These are phyloP conservation scores for Tardiomyces digboiensis DNA, from an alignment of 1,139 yeast genomes.

Conservation along the genomic window DNA sequence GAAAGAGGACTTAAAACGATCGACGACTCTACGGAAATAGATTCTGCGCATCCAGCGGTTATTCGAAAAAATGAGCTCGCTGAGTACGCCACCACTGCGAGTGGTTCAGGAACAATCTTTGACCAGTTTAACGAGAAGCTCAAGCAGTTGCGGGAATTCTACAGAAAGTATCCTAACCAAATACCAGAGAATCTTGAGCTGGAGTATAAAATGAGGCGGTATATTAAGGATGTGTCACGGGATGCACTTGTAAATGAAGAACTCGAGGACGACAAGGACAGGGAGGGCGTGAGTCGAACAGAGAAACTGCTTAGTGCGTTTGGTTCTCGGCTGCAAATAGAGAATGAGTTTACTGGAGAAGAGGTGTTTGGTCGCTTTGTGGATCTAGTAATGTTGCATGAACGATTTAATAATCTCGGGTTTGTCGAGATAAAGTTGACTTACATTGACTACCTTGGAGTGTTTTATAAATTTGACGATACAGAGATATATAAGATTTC, in stretches of 20 bases:
- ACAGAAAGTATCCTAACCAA: constrained; percentile 25
- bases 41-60: constrained; percentile 7
- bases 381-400: constrained; percentile 46
- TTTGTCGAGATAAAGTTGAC: constrained; percentile 23
- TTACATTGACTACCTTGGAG: constrained; percentile 43
- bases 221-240: too few relatives aligned
- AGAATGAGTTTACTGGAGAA: constrained; percentile 41
- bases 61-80: constrained; percentile 10
- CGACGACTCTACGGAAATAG: background rate
- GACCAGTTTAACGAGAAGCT: constrained; percentile 37
- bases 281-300: constrained; percentile 12
- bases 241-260: too few relatives aligned
- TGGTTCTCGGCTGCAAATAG: constrained; percentile 40
- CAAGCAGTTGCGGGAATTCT: constrained; percentile 25
- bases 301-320: constrained; percentile 22
- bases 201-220: constrained; percentile 27
- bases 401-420: constrained; percentile 39
- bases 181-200: constrained; percentile 28
- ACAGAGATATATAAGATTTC: constrained; percentile 12
- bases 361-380: constrained; percentile 60
- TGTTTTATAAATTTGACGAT: constrained; percentile 35
- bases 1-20: constrained; percentile 4
- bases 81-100: constrained; percentile 4
- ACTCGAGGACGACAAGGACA: background rate
- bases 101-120: constrained; percentile 18